A percentile compares a stretch with the other conserved stretches of the same genome.
phyloP scores from a whole-genome alignment of 257 asterid genomes.

The Primulina eburnea region DNA sequence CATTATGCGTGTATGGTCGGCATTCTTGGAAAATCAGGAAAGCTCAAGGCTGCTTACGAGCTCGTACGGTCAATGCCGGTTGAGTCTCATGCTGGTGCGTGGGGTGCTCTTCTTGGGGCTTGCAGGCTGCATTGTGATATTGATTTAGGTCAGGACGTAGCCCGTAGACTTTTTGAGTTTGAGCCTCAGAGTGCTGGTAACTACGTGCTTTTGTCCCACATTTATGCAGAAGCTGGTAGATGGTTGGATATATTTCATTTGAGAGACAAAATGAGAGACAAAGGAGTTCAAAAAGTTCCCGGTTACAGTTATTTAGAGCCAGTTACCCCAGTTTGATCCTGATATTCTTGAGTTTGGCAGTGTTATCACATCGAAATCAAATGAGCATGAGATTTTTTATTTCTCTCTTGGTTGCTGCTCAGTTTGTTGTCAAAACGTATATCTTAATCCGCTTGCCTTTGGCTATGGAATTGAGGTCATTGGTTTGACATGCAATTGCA shows the following conservation, averaged over 20 bases:
- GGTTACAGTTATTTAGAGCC: conserved; percentile 54
- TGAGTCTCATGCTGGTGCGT: conserved; percentile 66
- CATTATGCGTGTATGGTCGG: conserved; percentile 73
- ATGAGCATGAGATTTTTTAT: not conserved
- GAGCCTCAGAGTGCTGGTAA: conserved; percentile 66
- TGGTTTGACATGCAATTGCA: not conserved
- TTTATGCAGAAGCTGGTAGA: conserved; percentile 60
- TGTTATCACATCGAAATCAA: conserved; percentile 8
- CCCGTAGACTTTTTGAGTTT: conserved; percentile 51
- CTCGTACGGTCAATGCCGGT: conserved; percentile 52
- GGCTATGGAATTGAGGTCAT: not conserved
- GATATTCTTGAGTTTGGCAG: not conserved
- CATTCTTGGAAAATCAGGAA: conserved; percentile 75
- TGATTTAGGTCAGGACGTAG: conserved; percentile 55
- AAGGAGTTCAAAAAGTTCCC: conserved; percentile 54
- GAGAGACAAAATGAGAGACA: conserved; percentile 57
- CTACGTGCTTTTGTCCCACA: conserved; percentile 63
- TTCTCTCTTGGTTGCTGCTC: not conserved
- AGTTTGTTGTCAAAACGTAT: not conserved
- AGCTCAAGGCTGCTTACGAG: conserved; percentile 67
- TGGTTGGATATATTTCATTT: conserved; percentile 59
- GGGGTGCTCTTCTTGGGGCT: conserved; percentile 86
- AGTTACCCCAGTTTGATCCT: conserved; percentile 22
- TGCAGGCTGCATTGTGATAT: conserved; percentile 55
- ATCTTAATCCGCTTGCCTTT: not conserved